A percentile compares a stretch with the other conserved stretches of the same genome.
phyloP scores from a whole-genome alignment of 768 basidiomycete species.

The Tulasnella sp. region DNA sequence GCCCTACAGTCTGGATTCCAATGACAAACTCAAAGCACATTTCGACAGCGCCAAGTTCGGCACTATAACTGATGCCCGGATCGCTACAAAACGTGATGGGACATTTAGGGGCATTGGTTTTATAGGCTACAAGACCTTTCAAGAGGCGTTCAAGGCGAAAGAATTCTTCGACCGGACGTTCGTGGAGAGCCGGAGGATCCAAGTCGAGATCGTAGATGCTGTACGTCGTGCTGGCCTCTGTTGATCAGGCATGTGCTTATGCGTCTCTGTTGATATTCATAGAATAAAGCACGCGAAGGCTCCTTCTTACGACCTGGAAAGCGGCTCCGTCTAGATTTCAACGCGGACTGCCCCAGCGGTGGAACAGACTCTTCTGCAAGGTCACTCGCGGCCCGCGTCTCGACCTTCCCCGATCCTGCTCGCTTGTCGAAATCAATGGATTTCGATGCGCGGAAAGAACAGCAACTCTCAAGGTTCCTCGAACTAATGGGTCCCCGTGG shows the following conservation, averaged over 20 bases:
- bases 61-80: conserved; percentile 82
- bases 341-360: conserved; percentile 3
- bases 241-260: not conserved
- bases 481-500: conserved; percentile 9
- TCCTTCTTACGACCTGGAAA: conserved; percentile 66
- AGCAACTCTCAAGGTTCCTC: conserved; percentile 46
- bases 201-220: conserved; percentile 69
- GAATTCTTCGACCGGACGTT: conserved; percentile 87
- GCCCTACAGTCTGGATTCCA: conserved; percentile 65
- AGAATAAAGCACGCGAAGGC: conserved; percentile 60
- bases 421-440: conserved; percentile 19
- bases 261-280: not conserved
- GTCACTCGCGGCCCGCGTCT: no score
- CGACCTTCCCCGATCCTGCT: not conserved
- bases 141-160: conserved; percentile 72
- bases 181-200: conserved; percentile 76
- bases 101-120: conserved; percentile 89
- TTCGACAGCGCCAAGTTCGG: conserved; percentile 67
- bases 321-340: conserved; percentile 53
- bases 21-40: conserved; percentile 65
- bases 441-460: conserved; percentile 42
- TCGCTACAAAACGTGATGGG: conserved; percentile 71
- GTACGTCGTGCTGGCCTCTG: conserved; percentile 52
- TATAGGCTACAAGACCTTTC: conserved; percentile 81
- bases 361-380: not conserved